Evolutionary conservation across 2,329 filamentous ascomycete genomes (phyloP), one percentile per base, ranked within the genome.

Genomic region (Sarocladium strictum): DNA sequence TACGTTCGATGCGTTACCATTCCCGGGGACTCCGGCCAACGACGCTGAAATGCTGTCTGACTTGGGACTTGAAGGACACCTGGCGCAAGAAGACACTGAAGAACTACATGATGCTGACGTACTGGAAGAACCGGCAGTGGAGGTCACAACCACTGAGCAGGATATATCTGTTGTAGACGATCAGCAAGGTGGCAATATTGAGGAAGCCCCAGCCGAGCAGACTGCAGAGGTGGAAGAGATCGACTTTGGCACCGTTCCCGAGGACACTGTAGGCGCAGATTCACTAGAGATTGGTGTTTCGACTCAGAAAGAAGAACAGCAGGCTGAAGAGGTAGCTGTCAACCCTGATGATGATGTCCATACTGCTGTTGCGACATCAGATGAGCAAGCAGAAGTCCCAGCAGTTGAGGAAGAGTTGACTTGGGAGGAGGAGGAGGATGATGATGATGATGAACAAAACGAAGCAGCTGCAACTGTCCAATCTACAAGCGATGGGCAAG

Each of bases 181-280:
- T 23, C 32, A 9, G 5, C 19, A 19, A 37, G 27, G 10, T 10
- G 49, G 15, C 11, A 21, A 37, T 35, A n/a, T 10, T 14, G 27
- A 32, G 19, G 24, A 19, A 9, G 27, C 12, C 6, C 21, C 6
- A 3, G 17, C 12, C 35, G 17, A 33, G n/a, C 3, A 56, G 61
- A 35, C 58, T 24, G 49, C 58, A 35, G 59, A 67, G 38, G 66
- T 66, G 58, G 66, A 67, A 50, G 63, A 67, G 53, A 67, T 67
- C 49, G 64, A 66, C 49, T 40, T 62, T 33, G 63, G 50, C n/a
- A 33, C 50, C n/a, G 35, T 21, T n/a, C 23, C 32, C 19, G 50
- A 53, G n/a, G 50, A 21, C 6, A 15, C 4, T 6, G 17, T 15
- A 35, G 24, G 9, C 37, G 19, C 1, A 26, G 59, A 24, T 57